phyloP scores from a whole-genome alignment of 306 rosid genomes.

The Corylus avellana region DNA sequence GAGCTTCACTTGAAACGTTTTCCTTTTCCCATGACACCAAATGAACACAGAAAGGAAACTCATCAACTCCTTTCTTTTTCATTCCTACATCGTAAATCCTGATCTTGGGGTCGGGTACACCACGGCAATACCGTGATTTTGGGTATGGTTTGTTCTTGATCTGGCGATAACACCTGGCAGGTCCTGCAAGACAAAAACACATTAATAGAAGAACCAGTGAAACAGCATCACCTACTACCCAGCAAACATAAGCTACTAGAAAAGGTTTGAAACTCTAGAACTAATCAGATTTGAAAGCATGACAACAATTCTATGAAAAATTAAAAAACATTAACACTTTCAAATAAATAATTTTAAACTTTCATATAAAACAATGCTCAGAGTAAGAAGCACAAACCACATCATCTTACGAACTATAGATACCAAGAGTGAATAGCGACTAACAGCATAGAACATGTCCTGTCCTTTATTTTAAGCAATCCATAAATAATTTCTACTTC shows the following conservation, averaged over 20 bases:
- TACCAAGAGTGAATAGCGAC: too few relatives aligned
- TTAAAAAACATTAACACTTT: neutral
- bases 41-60: slow-evolving; percentile 90
- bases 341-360: too few relatives aligned
- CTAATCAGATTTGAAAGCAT: neutral
- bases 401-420: too few relatives aligned
- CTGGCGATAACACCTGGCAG: slow-evolving; percentile 86
- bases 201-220: neutral
- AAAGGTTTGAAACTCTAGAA: neutral
- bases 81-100: slow-evolving; percentile 91
- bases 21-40: slow-evolving; percentile 92
- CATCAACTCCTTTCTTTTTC: slow-evolving; percentile 92
- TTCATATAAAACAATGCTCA: too few relatives aligned
- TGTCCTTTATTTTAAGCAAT: too few relatives aligned
- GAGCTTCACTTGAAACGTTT: slow-evolving; percentile 82
- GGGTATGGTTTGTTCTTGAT: slow-evolving; percentile 87
- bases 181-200: slow-evolving; percentile 44
- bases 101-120: slow-evolving; percentile 92
- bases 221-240: neutral
- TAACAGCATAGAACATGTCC: too few relatives aligned
- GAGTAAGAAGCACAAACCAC: too few relatives aligned
- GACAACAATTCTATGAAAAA: neutral
- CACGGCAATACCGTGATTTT: slow-evolving; percentile 83
- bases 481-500: too few relatives aligned
- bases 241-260: neutral